Evolutionary conservation across 352 stramenopile genomes (phyloP), one percentile per base, ranked within the genome.

Genomic region (Globisporangium paddicum): DNA sequence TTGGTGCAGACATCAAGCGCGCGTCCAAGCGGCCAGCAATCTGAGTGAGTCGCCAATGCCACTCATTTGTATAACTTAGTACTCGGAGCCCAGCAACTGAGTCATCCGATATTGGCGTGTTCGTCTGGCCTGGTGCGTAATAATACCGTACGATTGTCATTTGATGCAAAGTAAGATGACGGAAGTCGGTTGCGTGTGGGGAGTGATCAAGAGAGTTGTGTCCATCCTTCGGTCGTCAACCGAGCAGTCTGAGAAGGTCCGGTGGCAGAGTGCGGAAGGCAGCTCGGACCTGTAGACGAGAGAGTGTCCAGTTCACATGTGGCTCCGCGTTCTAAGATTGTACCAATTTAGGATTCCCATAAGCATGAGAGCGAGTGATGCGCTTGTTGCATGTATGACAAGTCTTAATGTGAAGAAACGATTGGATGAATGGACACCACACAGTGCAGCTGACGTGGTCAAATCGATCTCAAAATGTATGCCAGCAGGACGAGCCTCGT

Each of bases 1-100:
- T 93, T 0, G 81, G 82, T 5, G 68, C 78, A 0, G 80, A 92
- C 38, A 77, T 83, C 60, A 78, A 80, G 40, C 78, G 71, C 57
- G 21, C 34, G 1, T n/a, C 19, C 3, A 59, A 55, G 32, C 25
- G 32, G 16, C 16, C 50, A 25, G 21, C 41, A 28, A 21, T 19
- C 11, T 63, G 8, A 55, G 11, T 30, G 28, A n/a, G n/a, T n/a
- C n/a, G n/a, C n/a, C n/a, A n/a, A n/a, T n/a, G n/a, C 32, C 7
- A 44, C 2, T 38, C 30, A 37, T n/a, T 8, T 47, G 10, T 19
- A 21, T n/a, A n/a, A n/a, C n/a, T n/a, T n/a, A n/a, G 8, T 32
- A 26, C 2, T 30, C 28, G 21, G 11, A 5, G 11, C 32, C 14
- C 46, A 54, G 0, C n/a, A 21, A 56, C 16, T 35, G 32, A 44